These are phyloP conservation scores for Hebeloma cylindrosporum DNA, from an alignment of 768 basidiomycete species.

Conservation along the genomic window DNA sequence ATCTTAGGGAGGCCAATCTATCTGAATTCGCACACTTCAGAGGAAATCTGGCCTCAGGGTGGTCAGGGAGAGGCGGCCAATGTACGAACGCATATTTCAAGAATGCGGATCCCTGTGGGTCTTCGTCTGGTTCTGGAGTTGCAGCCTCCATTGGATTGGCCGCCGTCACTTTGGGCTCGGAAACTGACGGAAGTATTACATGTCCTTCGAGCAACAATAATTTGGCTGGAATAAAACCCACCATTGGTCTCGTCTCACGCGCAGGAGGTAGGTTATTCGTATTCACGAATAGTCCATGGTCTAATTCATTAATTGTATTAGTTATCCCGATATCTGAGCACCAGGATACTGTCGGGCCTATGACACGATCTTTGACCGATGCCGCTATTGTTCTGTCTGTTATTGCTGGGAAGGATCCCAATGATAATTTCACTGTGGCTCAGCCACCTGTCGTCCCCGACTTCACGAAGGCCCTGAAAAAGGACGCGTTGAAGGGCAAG, in stretches of 20 bases:
- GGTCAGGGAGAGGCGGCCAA: conserved; percentile 60
- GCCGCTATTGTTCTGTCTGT: conserved; percentile 55
- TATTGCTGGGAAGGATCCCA: conserved; percentile 55
- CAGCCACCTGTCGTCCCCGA: conserved; percentile 56
- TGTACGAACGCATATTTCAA: conserved; percentile 50
- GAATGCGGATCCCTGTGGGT: conserved; percentile 54
- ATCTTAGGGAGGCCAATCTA: conserved; percentile 52
- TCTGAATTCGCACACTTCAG: conserved; percentile 55
- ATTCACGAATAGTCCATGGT: not conserved
- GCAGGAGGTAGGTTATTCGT: conserved; percentile 45
- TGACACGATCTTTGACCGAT: conserved; percentile 53
- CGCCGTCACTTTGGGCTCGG: conserved; percentile 48
- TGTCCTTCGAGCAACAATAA: conserved; percentile 55
- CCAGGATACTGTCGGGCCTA: conserved; percentile 61
- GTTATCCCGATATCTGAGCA: conserved; percentile 58
- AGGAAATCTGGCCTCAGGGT: conserved; percentile 46
- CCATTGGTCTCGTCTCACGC: conserved; percentile 57
- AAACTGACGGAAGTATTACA: conserved; percentile 56
- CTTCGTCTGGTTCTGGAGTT: conserved; percentile 59
- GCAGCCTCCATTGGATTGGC: conserved; percentile 51
- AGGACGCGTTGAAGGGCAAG: conserved; percentile 47
- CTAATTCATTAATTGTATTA: conserved; percentile 18
- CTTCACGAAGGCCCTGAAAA: conserved; percentile 51
- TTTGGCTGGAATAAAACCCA: conserved; percentile 60
- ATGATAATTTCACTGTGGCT: conserved; percentile 53